These are phyloP conservation scores for Drechslera avenae DNA, from an alignment of 2,329 filamentous ascomycete species.

Conservation along the genomic window DNA sequence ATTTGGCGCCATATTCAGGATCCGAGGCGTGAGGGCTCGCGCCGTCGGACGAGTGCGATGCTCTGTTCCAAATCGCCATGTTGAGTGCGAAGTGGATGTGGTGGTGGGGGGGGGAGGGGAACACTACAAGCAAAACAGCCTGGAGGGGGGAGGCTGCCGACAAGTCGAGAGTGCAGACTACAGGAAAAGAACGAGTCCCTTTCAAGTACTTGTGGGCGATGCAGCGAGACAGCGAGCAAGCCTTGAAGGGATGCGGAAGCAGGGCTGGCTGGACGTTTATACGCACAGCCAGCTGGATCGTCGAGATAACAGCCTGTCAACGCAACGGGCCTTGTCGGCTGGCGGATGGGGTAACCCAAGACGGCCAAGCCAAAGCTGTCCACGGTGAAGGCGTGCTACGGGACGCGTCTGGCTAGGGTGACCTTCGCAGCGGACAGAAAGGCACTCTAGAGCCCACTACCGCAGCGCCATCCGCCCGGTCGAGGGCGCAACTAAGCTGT, in stretches of 20 bases:
- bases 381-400: slow-evolving; percentile 19
- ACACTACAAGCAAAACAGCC: too few relatives aligned
- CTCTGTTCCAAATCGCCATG: slow-evolving; percentile 40
- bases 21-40: slow-evolving; percentile 32
- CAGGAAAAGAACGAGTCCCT: too few relatives aligned
- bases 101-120: background rate
- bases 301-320: too few relatives aligned
- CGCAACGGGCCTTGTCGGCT: background rate
- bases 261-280: too few relatives aligned
- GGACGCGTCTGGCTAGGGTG: slow-evolving; percentile 10
- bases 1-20: slow-evolving; percentile 25
- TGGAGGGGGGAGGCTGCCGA: too few relatives aligned
- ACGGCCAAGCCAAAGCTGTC: too few relatives aligned
- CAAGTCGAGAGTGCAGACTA: too few relatives aligned
- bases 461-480: slow-evolving; percentile 29
- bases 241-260: too few relatives aligned
- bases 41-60: slow-evolving; percentile 35
- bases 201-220: too few relatives aligned
- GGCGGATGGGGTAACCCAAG: too few relatives aligned
- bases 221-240: background rate
- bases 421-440: slow-evolving; percentile 11
- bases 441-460: slow-evolving; percentile 21
- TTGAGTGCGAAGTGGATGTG: background rate
- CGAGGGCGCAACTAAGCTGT: slow-evolving; percentile 17
- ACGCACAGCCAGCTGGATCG: too few relatives aligned